phyloP scores from a whole-genome alignment of 257 asterid species.

The Forsythia suspensa region DNA sequence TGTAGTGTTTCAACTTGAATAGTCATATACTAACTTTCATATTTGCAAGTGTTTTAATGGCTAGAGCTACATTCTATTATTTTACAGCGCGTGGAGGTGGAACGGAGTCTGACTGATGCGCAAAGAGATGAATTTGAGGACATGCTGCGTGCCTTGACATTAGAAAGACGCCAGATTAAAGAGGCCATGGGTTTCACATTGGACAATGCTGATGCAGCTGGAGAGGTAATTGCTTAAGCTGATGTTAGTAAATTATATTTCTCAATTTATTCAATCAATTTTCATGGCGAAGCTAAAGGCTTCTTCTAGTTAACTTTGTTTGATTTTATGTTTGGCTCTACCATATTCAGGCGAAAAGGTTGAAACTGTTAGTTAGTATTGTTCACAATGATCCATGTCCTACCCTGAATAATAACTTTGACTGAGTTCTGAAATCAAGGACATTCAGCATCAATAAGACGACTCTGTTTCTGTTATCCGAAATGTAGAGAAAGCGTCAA shows the following conservation, averaged over 20 bases:
- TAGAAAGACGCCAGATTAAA: slow-evolving; percentile 85
- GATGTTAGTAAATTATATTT: slow-evolving; percentile 4
- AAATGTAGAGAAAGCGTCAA: neutral
- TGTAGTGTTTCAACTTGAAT: neutral
- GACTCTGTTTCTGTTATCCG: slow-evolving; percentile 6
- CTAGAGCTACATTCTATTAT: slow-evolving; percentile 16
- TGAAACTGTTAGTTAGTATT: neutral
- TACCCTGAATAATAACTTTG: neutral
- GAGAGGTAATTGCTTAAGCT: slow-evolving; percentile 64
- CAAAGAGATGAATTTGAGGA: slow-evolving; percentile 99
- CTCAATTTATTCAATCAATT: slow-evolving; percentile 2
- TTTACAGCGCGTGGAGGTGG: slow-evolving; percentile 82
- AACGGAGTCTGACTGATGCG: slow-evolving; percentile 73
- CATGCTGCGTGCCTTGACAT: slow-evolving; percentile 86
- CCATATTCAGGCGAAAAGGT: neutral
- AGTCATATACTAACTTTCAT: neutral
- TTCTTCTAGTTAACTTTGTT: neutral
- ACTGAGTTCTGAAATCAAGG: neutral
- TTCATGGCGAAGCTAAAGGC: neutral
- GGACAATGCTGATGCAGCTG: slow-evolving; percentile 99
- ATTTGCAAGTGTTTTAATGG: slow-evolving; percentile 2
- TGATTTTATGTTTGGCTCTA: neutral
- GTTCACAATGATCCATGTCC: neutral
- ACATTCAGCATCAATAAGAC: neutral
- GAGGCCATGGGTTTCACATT: slow-evolving; percentile 93